phyloP scores from a whole-genome alignment of 2,329 filamentous ascomycete genomes.

The Fusarium bactridioides region DNA sequence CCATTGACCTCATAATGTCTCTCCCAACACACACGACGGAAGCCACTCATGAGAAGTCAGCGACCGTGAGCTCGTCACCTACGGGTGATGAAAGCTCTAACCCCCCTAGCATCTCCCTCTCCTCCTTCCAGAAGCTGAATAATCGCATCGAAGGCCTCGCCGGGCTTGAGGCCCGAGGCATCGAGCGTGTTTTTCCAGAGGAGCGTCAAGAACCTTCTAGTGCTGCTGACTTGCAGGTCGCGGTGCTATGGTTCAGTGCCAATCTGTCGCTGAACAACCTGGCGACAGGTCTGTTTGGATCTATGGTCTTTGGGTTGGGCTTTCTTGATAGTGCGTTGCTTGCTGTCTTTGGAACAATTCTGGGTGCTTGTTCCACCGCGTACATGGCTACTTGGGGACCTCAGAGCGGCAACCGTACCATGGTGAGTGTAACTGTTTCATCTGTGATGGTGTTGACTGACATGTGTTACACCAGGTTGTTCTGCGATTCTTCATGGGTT shows the following conservation, averaged over 20 bases:
- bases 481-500: conserved; percentile 80
- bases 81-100: conserved; percentile 12
- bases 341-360: conserved; percentile 77
- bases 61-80: conserved; percentile 9
- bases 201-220: conserved; percentile 47
- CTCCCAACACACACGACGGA: conserved; percentile 16
- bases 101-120: not conserved
- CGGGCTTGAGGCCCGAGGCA: conserved; percentile 52
- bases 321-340: conserved; percentile 77
- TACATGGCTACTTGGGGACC: conserved; percentile 83
- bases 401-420: conserved; percentile 77
- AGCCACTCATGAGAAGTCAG: conserved; percentile 24
- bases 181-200: conserved; percentile 48
- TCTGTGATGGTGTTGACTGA: not conserved
- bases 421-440: conserved; percentile 53
- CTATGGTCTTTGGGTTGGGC: conserved; percentile 73
- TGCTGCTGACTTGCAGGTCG: conserved; percentile 49
- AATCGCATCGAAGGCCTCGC: conserved; percentile 39
- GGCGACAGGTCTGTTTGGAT: conserved; percentile 75
- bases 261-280: conserved; percentile 56
- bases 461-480: conserved; percentile 55
- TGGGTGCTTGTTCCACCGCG: conserved; percentile 76
- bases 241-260: conserved; percentile 54
- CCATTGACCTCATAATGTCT: not conserved
- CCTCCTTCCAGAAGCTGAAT: conserved; percentile 24